Conservation (phyloP, 1,139 yeast species). For the Zygoascus meyerae region DNA sequence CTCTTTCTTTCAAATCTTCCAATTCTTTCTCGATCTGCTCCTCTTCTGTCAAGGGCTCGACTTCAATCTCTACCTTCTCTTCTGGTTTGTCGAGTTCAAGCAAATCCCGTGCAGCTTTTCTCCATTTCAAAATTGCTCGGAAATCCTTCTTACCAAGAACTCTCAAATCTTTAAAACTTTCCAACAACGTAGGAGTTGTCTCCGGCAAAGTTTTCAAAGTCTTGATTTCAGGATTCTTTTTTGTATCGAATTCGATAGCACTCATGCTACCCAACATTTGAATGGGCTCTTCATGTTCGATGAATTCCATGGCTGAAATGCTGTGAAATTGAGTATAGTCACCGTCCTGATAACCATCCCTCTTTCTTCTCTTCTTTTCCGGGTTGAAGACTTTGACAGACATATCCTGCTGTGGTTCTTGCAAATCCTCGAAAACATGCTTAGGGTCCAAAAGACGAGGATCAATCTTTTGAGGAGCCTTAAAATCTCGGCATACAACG, state of each 20-base stretch:
- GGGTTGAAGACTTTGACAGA: constrained; percentile 94
- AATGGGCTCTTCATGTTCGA: constrained; percentile 76
- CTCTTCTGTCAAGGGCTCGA: constrained; percentile 75
- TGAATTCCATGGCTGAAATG: constrained; percentile 71
- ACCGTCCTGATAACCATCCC: constrained; percentile 97
- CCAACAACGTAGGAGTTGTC: constrained; percentile 71
- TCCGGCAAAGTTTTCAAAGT: constrained; percentile 63
- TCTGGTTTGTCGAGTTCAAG: constrained; percentile 60
- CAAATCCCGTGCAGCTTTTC: constrained; percentile 76
- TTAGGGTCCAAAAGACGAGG: constrained; percentile 88
- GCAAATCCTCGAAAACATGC: constrained; percentile 87
- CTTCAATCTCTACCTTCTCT: constrained; percentile 41
- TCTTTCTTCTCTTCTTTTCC: constrained; percentile 79
- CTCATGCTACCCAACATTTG: constrained; percentile 65
- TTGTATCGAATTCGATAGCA: constrained; percentile 43
- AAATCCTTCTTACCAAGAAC: constrained; percentile 94
- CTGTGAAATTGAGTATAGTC: constrained; percentile 75
- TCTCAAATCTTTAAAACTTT: constrained; percentile 83
- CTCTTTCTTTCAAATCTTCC: constrained; percentile 64
- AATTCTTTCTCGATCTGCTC: constrained; percentile 84
- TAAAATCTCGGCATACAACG: constrained; percentile 92
- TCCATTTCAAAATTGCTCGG: constrained; percentile 75
- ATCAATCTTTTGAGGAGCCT: constrained; percentile 92
- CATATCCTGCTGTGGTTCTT: constrained; percentile 60
- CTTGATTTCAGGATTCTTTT: constrained; percentile 66